A percentile compares a stretch with the other conserved stretches of the same genome.
Evolutionary conservation across 2,329 filamentous ascomycete species (phyloP).

Genomic region (Fulvia fulva): DNA sequence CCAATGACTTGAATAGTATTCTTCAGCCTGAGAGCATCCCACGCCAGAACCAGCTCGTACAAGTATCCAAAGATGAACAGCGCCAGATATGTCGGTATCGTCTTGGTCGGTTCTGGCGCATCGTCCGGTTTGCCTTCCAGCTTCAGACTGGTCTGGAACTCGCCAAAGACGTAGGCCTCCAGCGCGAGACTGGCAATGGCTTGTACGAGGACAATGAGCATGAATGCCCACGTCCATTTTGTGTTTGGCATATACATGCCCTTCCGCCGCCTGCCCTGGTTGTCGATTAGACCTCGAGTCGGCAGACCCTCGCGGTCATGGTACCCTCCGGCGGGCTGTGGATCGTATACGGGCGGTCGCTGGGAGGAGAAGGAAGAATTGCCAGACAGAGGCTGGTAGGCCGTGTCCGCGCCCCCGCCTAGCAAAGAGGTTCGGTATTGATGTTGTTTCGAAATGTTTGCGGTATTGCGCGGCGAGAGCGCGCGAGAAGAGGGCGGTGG

Average conservation of each 20-base stretch:
- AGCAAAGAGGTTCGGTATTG: slow-evolving; percentile 57
- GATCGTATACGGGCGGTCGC: slow-evolving; percentile 24
- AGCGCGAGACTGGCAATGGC: slow-evolving; percentile 75
- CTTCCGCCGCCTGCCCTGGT: slow-evolving; percentile 33
- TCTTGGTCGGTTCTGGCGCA: slow-evolving; percentile 28
- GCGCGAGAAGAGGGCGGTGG: neutral
- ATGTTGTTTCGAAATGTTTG: slow-evolving; percentile 49
- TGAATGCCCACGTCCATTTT: slow-evolving; percentile 84
- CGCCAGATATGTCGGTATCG: slow-evolving; percentile 91
- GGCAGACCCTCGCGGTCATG: slow-evolving; percentile 51
- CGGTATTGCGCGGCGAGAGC: slow-evolving; percentile 26
- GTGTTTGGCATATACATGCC: slow-evolving; percentile 76
- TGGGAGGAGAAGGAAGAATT: slow-evolving; percentile 25
- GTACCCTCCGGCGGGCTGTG: slow-evolving; percentile 40
- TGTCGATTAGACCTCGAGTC: slow-evolving; percentile 27
- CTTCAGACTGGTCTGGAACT: slow-evolving; percentile 65
- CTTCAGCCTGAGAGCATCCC: slow-evolving; percentile 88
- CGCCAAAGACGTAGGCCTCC: slow-evolving; percentile 86
- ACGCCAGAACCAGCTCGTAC: slow-evolving; percentile 84
- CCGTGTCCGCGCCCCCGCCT: slow-evolving; percentile 40
- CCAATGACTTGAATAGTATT: slow-evolving; percentile 99
- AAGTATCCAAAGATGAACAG: slow-evolving; percentile 97
- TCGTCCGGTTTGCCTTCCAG: slow-evolving; percentile 2
- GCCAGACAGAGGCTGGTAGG: slow-evolving; percentile 48
- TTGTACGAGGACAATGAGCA: slow-evolving; percentile 69